Conservation (phyloP, 306 rosid species). For the Cajanus cajan region DNA sequence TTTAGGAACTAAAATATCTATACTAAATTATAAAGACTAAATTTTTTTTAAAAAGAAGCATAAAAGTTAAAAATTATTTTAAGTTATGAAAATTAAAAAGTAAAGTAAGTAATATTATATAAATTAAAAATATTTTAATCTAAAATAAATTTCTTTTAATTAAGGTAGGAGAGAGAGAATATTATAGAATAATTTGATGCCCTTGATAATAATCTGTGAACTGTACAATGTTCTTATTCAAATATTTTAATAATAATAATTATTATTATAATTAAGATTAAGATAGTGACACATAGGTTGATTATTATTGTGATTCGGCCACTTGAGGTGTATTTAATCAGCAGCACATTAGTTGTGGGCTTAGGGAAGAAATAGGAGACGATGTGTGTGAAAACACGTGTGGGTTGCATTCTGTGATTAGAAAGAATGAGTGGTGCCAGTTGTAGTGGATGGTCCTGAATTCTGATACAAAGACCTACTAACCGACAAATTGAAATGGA, state of each 20-base stretch:
- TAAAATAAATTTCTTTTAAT: neutral
- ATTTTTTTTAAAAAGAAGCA: too few relatives aligned
- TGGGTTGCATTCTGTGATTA: neutral
- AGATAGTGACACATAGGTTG: neutral
- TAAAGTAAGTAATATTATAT: too few relatives aligned
- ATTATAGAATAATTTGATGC: neutral
- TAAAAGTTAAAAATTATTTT: too few relatives aligned
- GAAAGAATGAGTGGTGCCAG: neutral
- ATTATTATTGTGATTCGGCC: neutral
- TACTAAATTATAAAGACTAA: too few relatives aligned
- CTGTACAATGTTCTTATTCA: neutral
- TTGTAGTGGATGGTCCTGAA: neutral
- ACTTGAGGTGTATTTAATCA: neutral
- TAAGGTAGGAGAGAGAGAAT: neutral
- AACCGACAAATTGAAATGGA: neutral
- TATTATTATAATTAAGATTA: neutral
- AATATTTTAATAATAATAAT: neutral
- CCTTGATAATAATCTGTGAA: neutral
- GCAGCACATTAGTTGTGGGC: neutral
- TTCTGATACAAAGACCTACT: neutral
- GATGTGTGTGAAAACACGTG: neutral
- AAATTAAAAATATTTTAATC: too few relatives aligned
- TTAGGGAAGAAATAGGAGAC: neutral
- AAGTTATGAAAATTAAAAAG: too few relatives aligned
- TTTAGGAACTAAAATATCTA: too few relatives aligned